Percentiles rank a stretch among this genome's conserved stretches.
phyloP scores from a whole-genome alignment of 2,329 filamentous ascomycete genomes.

The Colletotrichum spaethianum region DNA sequence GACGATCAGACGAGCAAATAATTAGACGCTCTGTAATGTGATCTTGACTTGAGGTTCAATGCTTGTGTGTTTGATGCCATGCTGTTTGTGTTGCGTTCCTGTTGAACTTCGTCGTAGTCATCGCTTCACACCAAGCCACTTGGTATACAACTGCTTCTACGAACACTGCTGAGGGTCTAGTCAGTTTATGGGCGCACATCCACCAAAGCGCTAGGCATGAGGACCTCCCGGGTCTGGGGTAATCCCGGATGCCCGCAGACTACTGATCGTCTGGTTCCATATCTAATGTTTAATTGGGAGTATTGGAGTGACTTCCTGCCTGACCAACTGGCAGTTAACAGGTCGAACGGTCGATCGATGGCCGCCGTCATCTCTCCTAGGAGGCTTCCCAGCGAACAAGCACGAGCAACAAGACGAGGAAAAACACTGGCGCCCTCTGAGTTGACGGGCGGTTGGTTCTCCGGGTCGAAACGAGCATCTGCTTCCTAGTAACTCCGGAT shows the following conservation, averaged over 20 bases:
- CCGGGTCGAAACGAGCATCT: background rate
- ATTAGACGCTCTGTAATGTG: conserved; percentile 44
- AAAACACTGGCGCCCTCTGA: background rate
- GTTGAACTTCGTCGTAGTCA: background rate
- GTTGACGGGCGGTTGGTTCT: background rate
- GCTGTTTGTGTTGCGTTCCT: background rate
- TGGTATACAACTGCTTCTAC: too few relatives aligned
- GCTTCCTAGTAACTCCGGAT: background rate
- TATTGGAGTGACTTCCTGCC: background rate
- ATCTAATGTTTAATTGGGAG: too few relatives aligned
- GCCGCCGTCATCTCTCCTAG: background rate
- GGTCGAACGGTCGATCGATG: background rate
- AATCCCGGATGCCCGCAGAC: too few relatives aligned
- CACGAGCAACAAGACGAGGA: background rate
- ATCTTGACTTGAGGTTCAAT: conserved; percentile 38
- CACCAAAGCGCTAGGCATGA: too few relatives aligned
- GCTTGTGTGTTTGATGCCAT: background rate
- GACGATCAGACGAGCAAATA: conserved; percentile 43
- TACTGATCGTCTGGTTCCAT: too few relatives aligned
- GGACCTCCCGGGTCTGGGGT: too few relatives aligned
- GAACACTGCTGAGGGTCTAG: too few relatives aligned
- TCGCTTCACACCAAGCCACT: background rate
- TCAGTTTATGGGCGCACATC: too few relatives aligned
- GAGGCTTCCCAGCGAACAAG: background rate
- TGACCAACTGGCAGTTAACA: background rate